Percentiles rank a stretch among this genome's conserved stretches.
These are phyloP conservation scores for Cytospora chrysosperma DNA, from an alignment of 2,329 filamentous ascomycete species.

Conservation along the genomic window DNA sequence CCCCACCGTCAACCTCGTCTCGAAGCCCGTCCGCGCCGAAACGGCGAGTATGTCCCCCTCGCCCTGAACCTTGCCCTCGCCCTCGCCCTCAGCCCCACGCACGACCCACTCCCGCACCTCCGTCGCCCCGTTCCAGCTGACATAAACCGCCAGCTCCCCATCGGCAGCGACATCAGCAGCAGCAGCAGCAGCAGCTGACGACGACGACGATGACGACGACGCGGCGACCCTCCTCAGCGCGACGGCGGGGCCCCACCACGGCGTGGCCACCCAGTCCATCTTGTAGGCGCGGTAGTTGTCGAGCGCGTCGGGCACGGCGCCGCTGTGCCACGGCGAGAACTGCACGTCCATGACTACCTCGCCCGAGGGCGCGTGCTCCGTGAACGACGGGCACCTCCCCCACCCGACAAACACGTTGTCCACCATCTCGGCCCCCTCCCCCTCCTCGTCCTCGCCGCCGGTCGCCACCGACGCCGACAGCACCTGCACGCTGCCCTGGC, in stretches of 20 bases:
- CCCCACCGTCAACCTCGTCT: slow-evolving; percentile 18
- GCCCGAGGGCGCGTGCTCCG: slow-evolving; percentile 43
- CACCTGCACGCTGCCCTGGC: slow-evolving; percentile 42
- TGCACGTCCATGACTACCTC: slow-evolving; percentile 42
- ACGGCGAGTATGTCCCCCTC: slow-evolving; percentile 3
- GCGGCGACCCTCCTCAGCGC: slow-evolving; percentile 27
- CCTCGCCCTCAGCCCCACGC: not conserved
- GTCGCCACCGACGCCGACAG: slow-evolving; percentile 27
- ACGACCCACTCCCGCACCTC: slow-evolving; percentile 29
- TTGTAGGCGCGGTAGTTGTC: slow-evolving; percentile 32
- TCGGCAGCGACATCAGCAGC: too few relatives aligned
- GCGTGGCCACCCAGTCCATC: slow-evolving; percentile 31
- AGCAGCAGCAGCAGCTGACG: too few relatives aligned
- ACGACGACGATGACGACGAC: too few relatives aligned
- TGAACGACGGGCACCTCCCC: slow-evolving; percentile 46
- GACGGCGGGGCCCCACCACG: slow-evolving; percentile 28
- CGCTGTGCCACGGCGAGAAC: slow-evolving; percentile 33
- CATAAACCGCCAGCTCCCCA: slow-evolving; percentile 26
- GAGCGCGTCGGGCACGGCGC: slow-evolving; percentile 26
- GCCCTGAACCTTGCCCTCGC: too few relatives aligned
- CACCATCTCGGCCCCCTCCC: not conserved
- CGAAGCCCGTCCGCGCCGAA: slow-evolving; percentile 19
- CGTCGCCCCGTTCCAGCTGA: slow-evolving; percentile 37
- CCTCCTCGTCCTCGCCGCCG: not conserved
- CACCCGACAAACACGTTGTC: slow-evolving; percentile 45